These are phyloP conservation scores for Yarrowia phangngaensis DNA, from an alignment of 805 yeast species.

Conservation along the genomic window DNA sequence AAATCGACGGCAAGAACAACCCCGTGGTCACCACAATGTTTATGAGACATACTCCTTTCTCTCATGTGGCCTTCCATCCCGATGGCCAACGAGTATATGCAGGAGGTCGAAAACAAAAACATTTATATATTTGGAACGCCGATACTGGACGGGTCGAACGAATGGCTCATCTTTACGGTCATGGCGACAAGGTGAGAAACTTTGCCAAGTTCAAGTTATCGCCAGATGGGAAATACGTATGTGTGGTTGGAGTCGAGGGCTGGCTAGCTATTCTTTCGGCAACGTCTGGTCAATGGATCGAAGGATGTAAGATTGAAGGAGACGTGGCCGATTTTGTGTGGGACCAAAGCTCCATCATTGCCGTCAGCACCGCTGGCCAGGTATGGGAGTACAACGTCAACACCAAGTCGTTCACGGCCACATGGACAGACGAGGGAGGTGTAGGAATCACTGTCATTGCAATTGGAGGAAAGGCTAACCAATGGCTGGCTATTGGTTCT, in stretches of 20 bases:
- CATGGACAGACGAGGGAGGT: conserved; percentile 86
- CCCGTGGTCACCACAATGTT: conserved; percentile 77
- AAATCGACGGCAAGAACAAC: conserved; percentile 83
- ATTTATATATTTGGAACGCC: conserved; percentile 89
- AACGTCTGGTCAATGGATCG: conserved; percentile 76
- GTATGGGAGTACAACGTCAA: conserved; percentile 77
- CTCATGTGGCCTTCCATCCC: conserved; percentile 63
- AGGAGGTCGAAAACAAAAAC: conserved; percentile 80
- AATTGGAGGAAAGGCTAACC: conserved; percentile 64
- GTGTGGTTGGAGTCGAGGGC: conserved; percentile 79
- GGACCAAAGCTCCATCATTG: conserved; percentile 49
- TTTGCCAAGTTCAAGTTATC: conserved; percentile 83
- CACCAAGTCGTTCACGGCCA: conserved; percentile 49
- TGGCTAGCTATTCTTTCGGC: conserved; percentile 83
- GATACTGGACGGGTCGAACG: conserved; percentile 72
- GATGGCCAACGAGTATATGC: conserved; percentile 60
- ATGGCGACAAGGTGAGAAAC: conserved; percentile 75
- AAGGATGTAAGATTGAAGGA: conserved; percentile 88
- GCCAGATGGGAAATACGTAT: conserved; percentile 66
- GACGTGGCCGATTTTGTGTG: conserved; percentile 76
- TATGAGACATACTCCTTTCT: conserved; percentile 74
- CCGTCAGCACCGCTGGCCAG: conserved; percentile 76
- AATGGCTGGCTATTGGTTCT: conserved; percentile 87
- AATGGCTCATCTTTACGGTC: conserved; percentile 86
- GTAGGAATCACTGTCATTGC: conserved; percentile 75